These are phyloP conservation scores for Podosphaera xanthii DNA, from an alignment of 2,329 filamentous ascomycete species.

Conservation along the genomic window DNA sequence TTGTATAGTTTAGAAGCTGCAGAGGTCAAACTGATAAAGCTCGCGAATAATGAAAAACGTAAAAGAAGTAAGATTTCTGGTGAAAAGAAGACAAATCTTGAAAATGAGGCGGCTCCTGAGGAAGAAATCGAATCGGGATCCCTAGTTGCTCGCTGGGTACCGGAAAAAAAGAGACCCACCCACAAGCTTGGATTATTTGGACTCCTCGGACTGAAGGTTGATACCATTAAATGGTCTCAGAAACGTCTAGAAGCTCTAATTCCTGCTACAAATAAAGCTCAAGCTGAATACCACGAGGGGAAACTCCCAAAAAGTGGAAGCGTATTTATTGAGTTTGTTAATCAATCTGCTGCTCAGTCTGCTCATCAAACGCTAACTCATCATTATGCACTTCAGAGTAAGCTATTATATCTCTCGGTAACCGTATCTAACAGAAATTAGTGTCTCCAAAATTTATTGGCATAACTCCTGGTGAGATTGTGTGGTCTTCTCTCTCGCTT, in stretches of 20 bases:
- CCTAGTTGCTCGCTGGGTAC: conserved; percentile 53
- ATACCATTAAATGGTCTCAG: conserved; percentile 81
- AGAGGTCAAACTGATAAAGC: conserved; percentile 65
- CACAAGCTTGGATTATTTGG: conserved; percentile 48
- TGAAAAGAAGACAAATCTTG: conserved; percentile 15
- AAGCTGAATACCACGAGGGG: conserved; percentile 41
- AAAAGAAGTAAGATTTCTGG: conserved; percentile 44
- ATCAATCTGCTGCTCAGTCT: conserved; percentile 61
- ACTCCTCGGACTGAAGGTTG: conserved; percentile 66
- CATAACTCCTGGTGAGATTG: conserved; percentile 56
- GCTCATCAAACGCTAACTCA: conserved; percentile 75
- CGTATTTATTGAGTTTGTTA: conserved; percentile 77
- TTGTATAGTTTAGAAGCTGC: conserved; percentile 68
- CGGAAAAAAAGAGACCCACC: conserved; percentile 49
- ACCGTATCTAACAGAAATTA: conserved; percentile 2
- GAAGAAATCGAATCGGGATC: conserved; percentile 44
- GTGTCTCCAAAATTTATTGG: conserved; percentile 69
- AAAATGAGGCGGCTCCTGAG: conserved; percentile 22
- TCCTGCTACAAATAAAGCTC: conserved; percentile 44
- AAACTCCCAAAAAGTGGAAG: conserved; percentile 35
- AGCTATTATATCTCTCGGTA: background rate
- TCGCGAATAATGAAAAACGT: conserved; percentile 47
- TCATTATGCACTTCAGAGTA: conserved; percentile 52
- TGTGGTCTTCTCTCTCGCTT: conserved; percentile 70
- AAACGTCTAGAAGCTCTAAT: conserved; percentile 53